These are phyloP conservation scores for Diplocarpon mali DNA, from an alignment of 2,329 filamentous ascomycete species.

Conservation along the genomic window DNA sequence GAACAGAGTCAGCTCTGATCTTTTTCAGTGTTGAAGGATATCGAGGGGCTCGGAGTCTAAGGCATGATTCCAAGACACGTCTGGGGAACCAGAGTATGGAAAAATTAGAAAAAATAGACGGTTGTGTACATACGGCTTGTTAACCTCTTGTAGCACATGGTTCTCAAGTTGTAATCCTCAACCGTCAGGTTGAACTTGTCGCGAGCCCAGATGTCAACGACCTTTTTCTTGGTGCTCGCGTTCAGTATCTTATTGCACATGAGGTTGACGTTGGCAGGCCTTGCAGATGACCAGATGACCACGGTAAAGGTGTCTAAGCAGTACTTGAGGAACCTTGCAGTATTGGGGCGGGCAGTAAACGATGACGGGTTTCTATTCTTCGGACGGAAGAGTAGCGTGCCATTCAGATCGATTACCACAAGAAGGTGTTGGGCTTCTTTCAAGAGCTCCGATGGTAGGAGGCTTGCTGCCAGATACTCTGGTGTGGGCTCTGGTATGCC, in stretches of 20 bases:
- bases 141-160: slow-evolving; percentile 86
- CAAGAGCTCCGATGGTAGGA: slow-evolving; percentile 32
- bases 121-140: slow-evolving; percentile 28
- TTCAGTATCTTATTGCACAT: slow-evolving; percentile 59
- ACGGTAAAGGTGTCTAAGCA: slow-evolving; percentile 65
- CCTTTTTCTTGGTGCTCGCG: slow-evolving; percentile 36
- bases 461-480: slow-evolving; percentile 49
- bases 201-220: slow-evolving; percentile 68
- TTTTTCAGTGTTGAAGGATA: too few relatives aligned
- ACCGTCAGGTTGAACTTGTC: slow-evolving; percentile 59
- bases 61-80: too few relatives aligned
- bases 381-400: slow-evolving; percentile 70
- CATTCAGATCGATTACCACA: slow-evolving; percentile 85
- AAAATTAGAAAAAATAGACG: too few relatives aligned
- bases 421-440: slow-evolving; percentile 52
- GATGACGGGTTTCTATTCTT: slow-evolving; percentile 35
- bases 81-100: too few relatives aligned
- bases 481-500: slow-evolving; percentile 46
- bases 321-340: slow-evolving; percentile 59
- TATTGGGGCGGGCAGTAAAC: slow-evolving; percentile 57
- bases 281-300: slow-evolving; percentile 86
- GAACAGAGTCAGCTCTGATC: too few relatives aligned
- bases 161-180: slow-evolving; percentile 54
- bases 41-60: too few relatives aligned
- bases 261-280: slow-evolving; percentile 55